Conservation (phyloP, 2,329 filamentous ascomycete species). For the Penicillium freii region DNA sequence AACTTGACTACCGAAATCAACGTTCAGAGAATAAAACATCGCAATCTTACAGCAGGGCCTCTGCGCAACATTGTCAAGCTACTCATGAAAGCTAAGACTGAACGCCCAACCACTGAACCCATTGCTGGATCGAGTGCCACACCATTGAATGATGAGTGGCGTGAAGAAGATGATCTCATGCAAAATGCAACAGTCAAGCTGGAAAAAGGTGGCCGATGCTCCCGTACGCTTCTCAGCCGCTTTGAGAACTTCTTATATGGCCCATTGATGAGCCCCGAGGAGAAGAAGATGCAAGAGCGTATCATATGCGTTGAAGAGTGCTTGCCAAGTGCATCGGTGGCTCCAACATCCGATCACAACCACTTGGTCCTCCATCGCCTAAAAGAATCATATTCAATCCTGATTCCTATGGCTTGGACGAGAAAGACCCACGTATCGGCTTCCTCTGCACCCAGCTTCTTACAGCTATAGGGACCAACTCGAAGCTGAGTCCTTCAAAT, state of each 20-base stretch:
- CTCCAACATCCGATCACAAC: not conserved
- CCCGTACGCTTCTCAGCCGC: not conserved
- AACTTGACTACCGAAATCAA: conserved; percentile 5
- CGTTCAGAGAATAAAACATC: not conserved
- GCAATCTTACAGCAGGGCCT: not conserved
- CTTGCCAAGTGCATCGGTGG: not conserved
- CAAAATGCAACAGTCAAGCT: not conserved
- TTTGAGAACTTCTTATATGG: conserved; percentile 4
- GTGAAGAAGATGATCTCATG: conserved; percentile 4
- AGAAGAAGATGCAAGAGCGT: conserved; percentile 2
- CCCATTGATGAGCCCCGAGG: conserved; percentile 2
- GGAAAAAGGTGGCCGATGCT: not conserved
- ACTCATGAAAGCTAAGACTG: not conserved
- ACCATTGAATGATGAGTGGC: not conserved
- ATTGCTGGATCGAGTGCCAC: not conserved
- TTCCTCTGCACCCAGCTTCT: not conserved
- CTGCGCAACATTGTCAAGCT: not conserved
- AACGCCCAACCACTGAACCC: not conserved
- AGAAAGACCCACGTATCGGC: not conserved
- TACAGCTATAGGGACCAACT: not conserved
- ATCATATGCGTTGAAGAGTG: conserved; percentile 2
- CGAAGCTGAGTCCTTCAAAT: not conserved
- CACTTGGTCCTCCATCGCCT: not conserved
- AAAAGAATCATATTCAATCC: not conserved
- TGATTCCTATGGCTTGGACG: not conserved